Evolutionary conservation across 2,329 filamentous ascomycete genomes (phyloP).

Genomic region (Verticillium dahliae): DNA sequence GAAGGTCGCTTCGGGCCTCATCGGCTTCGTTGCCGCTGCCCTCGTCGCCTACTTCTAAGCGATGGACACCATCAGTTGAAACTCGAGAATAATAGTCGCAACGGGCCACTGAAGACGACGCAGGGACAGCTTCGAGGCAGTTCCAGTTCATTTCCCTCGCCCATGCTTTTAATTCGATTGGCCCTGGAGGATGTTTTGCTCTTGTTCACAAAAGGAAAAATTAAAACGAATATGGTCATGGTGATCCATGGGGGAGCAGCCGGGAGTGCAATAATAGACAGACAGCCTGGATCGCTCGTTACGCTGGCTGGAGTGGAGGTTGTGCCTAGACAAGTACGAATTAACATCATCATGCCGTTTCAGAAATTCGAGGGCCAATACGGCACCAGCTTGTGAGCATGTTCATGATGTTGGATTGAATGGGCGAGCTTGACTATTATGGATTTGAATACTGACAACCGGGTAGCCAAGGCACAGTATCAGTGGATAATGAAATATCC

Average conservation of each 20-base stretch:
- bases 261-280: background rate
- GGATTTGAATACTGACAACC: too few species aligned
- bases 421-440: too few species aligned
- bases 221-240: too few species aligned
- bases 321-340: background rate
- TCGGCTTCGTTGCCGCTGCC: background rate
- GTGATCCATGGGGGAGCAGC: background rate
- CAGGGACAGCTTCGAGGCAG: background rate
- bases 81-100: background rate
- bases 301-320: background rate
- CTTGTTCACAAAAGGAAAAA: background rate
- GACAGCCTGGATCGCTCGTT: background rate
- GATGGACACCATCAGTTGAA: too few species aligned
- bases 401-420: too few species aligned
- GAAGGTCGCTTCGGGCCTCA: conserved; percentile 5
- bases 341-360: background rate
- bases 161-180: background rate
- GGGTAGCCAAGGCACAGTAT: too few species aligned
- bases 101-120: background rate
- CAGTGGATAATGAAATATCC: background rate
- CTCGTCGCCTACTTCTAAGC: conserved; percentile 5
- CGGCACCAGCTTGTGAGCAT: too few species aligned
- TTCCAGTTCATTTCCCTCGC: background rate
- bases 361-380: background rate
- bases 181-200: background rate